These are phyloP conservation scores for Globisporangium parvum DNA, from an alignment of 352 stramenopile species.

Conservation along the genomic window DNA sequence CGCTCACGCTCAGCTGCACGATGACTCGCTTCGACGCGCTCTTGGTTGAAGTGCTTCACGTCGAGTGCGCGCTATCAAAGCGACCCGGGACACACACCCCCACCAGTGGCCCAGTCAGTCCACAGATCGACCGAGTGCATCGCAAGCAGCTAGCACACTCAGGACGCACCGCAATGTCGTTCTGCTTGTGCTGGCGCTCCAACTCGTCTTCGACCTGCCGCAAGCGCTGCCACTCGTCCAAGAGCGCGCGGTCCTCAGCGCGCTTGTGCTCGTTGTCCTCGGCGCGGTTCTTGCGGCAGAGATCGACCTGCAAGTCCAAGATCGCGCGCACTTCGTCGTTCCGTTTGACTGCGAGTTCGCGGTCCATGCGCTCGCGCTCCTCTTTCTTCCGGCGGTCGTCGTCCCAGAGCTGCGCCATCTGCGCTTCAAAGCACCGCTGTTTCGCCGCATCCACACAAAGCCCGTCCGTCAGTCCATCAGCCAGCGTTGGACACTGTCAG, in stretches of 20 bases:
- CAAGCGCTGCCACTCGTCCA: conserved; percentile 56
- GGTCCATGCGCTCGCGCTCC: conserved; percentile 48
- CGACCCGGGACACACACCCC: background rate
- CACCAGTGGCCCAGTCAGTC: conserved; percentile 5
- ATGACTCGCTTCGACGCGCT: conserved; percentile 47
- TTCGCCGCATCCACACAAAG: background rate
- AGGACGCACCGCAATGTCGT: conserved; percentile 38
- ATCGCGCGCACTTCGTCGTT: conserved; percentile 74
- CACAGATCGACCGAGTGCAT: background rate
- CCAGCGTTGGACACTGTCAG: background rate
- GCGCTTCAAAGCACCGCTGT: conserved; percentile 34
- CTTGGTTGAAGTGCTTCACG: conserved; percentile 70
- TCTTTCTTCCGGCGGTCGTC: conserved; percentile 74
- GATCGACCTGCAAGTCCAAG: conserved; percentile 66
- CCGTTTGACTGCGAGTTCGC: conserved; percentile 34
- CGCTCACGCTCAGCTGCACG: conserved; percentile 42
- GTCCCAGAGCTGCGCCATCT: conserved; percentile 70
- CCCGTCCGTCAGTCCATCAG: background rate
- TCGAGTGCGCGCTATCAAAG: conserved; percentile 41
- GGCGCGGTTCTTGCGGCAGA: conserved; percentile 37
- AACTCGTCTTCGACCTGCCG: conserved; percentile 60
- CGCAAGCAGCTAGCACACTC: background rate
- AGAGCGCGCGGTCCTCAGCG: conserved; percentile 41
- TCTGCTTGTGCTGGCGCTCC: conserved; percentile 37
- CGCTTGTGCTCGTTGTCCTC: conserved; percentile 38